phyloP scores from a whole-genome alignment of 257 asterid species.

The Primulina eburnea region DNA sequence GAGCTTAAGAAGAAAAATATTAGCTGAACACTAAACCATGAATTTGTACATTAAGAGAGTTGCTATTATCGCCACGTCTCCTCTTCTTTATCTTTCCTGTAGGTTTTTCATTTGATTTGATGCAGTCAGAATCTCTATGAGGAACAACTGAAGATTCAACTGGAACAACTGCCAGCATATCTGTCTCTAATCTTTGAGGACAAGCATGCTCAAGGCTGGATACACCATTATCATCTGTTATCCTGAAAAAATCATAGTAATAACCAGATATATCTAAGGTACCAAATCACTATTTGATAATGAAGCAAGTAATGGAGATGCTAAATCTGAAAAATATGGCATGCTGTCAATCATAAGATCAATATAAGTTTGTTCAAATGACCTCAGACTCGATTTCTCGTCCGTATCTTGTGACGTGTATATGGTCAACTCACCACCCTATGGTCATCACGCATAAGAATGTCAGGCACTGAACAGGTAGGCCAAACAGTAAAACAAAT shows the following conservation, averaged over 20 bases:
- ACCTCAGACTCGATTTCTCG: constrained; percentile 41
- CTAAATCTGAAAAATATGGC: not conserved
- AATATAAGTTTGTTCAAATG: constrained; percentile 22
- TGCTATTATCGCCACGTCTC: constrained; percentile 32
- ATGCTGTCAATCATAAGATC: constrained; percentile 6
- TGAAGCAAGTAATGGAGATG: not conserved
- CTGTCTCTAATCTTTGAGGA: constrained; percentile 32
- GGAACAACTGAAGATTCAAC: constrained; percentile 31
- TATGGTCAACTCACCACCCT: constrained; percentile 45
- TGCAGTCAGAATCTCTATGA: constrained; percentile 13
- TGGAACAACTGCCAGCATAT: constrained; percentile 31
- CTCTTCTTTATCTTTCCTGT: constrained; percentile 38
- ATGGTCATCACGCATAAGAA: constrained; percentile 21
- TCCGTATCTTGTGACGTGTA: constrained; percentile 34
- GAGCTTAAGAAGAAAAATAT: constrained; percentile 6
- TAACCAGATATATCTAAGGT: constrained; percentile 21
- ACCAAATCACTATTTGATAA: not conserved
- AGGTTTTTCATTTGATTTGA: constrained; percentile 28
- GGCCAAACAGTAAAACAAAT: constrained; percentile 11
- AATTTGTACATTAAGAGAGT: constrained; percentile 49
- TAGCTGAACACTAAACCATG: constrained; percentile 7
- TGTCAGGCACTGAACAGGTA: constrained; percentile 18
- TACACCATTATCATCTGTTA: constrained; percentile 29
- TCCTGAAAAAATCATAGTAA: constrained; percentile 27
- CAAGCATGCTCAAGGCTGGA: constrained; percentile 31